These are phyloP conservation scores for Nicotiana knightiana DNA, from an alignment of 257 asterid genomes.

Conservation along the genomic window DNA sequence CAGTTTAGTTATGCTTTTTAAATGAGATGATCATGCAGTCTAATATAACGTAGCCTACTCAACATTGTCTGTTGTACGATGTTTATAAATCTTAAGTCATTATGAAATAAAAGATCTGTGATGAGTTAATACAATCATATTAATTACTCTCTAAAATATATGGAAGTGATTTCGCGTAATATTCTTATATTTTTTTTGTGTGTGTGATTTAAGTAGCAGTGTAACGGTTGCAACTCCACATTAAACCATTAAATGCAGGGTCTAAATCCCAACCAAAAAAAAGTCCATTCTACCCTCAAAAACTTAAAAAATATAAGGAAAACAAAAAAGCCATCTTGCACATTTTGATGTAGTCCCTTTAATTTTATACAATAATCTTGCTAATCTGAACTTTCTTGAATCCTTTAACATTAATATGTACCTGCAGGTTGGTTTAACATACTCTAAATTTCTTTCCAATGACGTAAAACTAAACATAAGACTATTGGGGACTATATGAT, in stretches of 20 bases:
- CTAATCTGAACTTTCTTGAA: no score
- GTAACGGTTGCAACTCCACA: not conserved
- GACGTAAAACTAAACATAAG: no score
- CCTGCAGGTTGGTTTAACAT: no score
- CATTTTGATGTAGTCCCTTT: not conserved
- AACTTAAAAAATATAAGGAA: not conserved
- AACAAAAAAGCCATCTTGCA: not conserved
- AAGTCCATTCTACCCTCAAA: no score
- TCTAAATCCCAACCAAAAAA: not conserved
- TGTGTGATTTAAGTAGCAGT: not conserved
- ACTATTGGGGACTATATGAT: no score
- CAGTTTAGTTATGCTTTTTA: no score
- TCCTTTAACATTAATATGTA: no score
- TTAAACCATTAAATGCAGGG: not conserved
- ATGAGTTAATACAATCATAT: not conserved
- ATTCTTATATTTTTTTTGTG: no score
- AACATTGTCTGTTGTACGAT: not conserved
- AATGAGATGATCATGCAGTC: no score
- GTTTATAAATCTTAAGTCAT: not conserved
- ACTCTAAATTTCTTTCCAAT: not conserved
- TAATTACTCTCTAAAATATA: no score
- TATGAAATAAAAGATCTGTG: not conserved
- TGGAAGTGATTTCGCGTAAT: no score
- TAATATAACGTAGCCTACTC: not conserved
- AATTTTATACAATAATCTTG: not conserved